Percentiles rank a stretch among this genome's conserved stretches.
Conservation (phyloP, 2,329 filamentous ascomycete species). For the Alternaria novae-zelandiae region DNA sequence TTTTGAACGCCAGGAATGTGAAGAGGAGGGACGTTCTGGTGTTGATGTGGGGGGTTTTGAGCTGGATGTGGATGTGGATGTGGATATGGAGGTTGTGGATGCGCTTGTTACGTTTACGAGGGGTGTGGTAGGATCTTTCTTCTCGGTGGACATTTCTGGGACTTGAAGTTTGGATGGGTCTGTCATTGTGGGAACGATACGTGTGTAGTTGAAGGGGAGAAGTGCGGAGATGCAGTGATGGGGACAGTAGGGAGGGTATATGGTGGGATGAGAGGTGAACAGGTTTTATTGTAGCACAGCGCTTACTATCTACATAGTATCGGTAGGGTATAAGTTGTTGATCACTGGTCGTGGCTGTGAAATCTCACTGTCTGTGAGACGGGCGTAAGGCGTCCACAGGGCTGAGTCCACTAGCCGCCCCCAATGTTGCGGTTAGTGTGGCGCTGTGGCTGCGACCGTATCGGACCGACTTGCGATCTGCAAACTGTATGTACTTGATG, state of each 20-base stretch:
- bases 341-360: neutral
- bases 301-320: neutral
- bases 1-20: slow-evolving; percentile 17
- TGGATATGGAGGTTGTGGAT: neutral
- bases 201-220: neutral
- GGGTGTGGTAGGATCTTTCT: neutral
- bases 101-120: neutral
- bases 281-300: neutral
- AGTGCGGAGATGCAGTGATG: no score
- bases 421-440: neutral
- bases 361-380: neutral
- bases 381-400: neutral
- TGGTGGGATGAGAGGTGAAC: neutral
- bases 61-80: neutral
- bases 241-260: no score
- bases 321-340: neutral
- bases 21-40: neutral
- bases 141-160: neutral
- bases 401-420: neutral
- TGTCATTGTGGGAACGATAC: neutral
- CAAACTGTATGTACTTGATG: neutral
- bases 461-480: neutral
- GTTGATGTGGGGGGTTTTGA: neutral
- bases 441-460: neutral
- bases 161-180: neutral